These are phyloP conservation scores for Boletus bicolor DNA, from an alignment of 768 basidiomycete genomes.

Conservation along the genomic window DNA sequence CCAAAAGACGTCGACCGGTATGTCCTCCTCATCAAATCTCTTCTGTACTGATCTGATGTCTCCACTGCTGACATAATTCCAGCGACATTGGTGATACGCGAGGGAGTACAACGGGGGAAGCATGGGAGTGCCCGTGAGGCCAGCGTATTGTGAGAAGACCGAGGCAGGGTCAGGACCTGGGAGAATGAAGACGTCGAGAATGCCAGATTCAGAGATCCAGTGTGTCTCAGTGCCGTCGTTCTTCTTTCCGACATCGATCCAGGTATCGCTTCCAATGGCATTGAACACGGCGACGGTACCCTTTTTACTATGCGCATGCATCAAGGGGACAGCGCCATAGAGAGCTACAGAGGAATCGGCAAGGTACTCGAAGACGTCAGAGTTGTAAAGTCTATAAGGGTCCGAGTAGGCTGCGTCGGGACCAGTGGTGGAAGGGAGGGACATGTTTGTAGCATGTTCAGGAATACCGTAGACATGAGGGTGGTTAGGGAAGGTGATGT, in stretches of 20 bases:
- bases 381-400: conserved; percentile 92
- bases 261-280: conserved; percentile 86
- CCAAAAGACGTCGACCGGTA: conserved; percentile 97
- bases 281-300: conserved; percentile 92
- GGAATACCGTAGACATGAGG: conserved; percentile 94
- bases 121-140: conserved; percentile 79
- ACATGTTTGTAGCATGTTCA: conserved; percentile 88
- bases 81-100: conserved; percentile 96
- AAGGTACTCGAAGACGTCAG: conserved; percentile 95
- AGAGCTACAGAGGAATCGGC: conserved; percentile 75
- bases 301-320: conserved; percentile 87
- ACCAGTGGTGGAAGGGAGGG: conserved; percentile 85
- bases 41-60: conserved; percentile 83
- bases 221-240: conserved; percentile 75
- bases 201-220: conserved; percentile 97
- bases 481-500: conserved; percentile 91
- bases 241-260: conserved; percentile 79
- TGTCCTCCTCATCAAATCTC: conserved; percentile 90
- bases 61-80: conserved; percentile 93
- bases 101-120: conserved; percentile 91
- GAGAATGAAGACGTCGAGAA: conserved; percentile 89
- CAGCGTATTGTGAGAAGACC: conserved; percentile 81
- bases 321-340: conserved; percentile 88
- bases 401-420: conserved; percentile 75
- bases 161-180: conserved; percentile 85